A percentile compares a stretch with the other conserved stretches of the same genome.
Conservation (phyloP, 2,329 filamentous ascomycete species). For the Cephalotrichum gorgonifer region DNA sequence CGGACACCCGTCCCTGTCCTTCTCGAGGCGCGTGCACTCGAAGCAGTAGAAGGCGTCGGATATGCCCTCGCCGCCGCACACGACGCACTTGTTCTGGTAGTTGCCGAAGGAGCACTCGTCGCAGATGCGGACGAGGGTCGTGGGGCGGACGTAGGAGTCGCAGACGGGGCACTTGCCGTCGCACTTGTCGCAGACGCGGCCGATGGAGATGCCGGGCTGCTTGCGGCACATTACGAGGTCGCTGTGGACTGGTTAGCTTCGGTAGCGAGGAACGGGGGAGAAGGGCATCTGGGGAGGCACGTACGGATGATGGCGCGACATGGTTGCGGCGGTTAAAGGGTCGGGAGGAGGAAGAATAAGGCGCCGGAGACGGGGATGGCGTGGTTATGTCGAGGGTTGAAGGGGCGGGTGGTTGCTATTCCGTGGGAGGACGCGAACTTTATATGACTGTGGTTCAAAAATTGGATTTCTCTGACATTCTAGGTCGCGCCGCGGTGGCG, state of each 20-base stretch:
- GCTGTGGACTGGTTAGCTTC: conserved; percentile 29
- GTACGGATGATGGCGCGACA: conserved; percentile 93
- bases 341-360: neutral
- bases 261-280: neutral
- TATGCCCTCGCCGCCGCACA: conserved; percentile 96
- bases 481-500: neutral
- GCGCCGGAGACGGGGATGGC: neutral
- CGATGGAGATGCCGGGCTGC: conserved; percentile 93
- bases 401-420: neutral
- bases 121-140: conserved; percentile 94
- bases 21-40: conserved; percentile 92
- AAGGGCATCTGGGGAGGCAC: conserved; percentile 21
- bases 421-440: neutral
- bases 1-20: conserved; percentile 92
- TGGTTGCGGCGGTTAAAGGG: conserved; percentile 27
- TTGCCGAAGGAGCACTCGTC: conserved; percentile 99
- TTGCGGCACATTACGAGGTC: conserved; percentile 99
- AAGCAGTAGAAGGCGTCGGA: conserved; percentile 99
- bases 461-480: neutral
- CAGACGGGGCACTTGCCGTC: conserved; percentile 99
- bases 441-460: neutral
- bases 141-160: conserved; percentile 97
- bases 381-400: no score
- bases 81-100: conserved; percentile 99
- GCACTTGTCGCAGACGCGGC: conserved; percentile 98